Conservation (phyloP, 768 basidiomycete species). For the Amylocystis lapponica region DNA sequence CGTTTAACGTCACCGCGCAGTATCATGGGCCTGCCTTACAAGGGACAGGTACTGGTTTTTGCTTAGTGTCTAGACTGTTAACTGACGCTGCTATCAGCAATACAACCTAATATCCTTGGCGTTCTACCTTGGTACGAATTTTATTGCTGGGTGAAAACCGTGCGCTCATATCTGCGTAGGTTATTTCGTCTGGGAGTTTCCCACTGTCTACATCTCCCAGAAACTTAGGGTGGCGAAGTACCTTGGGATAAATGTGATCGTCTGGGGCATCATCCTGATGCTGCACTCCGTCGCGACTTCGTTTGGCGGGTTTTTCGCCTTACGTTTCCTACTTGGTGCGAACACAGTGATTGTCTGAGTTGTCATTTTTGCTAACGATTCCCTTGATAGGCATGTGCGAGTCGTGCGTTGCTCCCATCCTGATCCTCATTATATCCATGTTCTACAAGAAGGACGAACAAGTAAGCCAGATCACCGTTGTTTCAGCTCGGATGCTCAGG, state of each 20-base stretch:
- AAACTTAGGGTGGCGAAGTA: slow-evolving; percentile 48
- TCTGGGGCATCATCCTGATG: slow-evolving; percentile 58
- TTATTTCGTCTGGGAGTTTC: slow-evolving; percentile 58
- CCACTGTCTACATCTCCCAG: slow-evolving; percentile 61
- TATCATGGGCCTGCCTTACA: slow-evolving; percentile 64
- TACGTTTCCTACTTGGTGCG: slow-evolving; percentile 55
- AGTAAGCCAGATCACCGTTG: slow-evolving; percentile 28
- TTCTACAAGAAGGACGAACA: slow-evolving; percentile 69
- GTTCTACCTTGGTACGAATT: slow-evolving; percentile 48
- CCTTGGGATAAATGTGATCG: slow-evolving; percentile 47
- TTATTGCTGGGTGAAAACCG: background rate
- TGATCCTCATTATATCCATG: slow-evolving; percentile 59
- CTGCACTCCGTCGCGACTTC: slow-evolving; percentile 50
- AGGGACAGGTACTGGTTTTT: slow-evolving; percentile 41
- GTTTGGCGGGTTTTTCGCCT: slow-evolving; percentile 57
- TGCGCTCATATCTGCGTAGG: slow-evolving; percentile 35
- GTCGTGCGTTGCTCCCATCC: slow-evolving; percentile 55
- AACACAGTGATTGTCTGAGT: background rate
- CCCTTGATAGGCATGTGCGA: slow-evolving; percentile 59
- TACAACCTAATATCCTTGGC: slow-evolving; percentile 62
- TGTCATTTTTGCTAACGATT: background rate
- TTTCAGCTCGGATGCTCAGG: background rate
- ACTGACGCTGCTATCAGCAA: slow-evolving; percentile 27
- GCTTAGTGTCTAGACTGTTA: background rate
- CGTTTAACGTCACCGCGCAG: slow-evolving; percentile 22